Conservation (phyloP, 2,329 filamentous ascomycete genomes). For the Hymenoscyphus scutula region DNA sequence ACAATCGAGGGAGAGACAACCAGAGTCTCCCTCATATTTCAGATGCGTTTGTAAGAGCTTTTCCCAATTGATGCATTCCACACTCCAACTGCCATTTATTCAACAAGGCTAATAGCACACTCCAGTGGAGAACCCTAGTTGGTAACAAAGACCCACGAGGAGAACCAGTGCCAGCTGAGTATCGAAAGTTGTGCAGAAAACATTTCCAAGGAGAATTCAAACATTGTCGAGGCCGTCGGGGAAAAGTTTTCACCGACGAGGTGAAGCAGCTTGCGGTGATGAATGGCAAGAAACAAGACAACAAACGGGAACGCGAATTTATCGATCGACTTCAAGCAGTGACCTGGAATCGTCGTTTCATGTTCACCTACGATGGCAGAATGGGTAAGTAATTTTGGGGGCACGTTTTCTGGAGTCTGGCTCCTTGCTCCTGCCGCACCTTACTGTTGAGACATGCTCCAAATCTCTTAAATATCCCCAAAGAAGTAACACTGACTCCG, state of each 20-base stretch:
- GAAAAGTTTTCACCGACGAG: not conserved
- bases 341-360: not conserved
- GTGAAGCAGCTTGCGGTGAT: not conserved
- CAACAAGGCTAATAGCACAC: not conserved
- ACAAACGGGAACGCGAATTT: too few species aligned
- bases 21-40: not conserved
- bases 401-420: too few species aligned
- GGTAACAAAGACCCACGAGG: not conserved
- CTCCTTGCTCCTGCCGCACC: too few species aligned
- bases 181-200: not conserved
- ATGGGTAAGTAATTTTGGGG: not conserved
- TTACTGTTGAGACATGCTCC: too few species aligned
- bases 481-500: too few species aligned
- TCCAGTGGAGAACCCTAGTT: not conserved
- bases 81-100: not conserved
- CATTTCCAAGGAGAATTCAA: not conserved
- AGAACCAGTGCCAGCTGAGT: not conserved
- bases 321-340: not conserved
- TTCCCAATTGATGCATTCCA: not conserved
- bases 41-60: not conserved
- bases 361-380: not conserved
- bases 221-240: not conserved
- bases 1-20: not conserved
- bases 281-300: not conserved
- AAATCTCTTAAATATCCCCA: too few species aligned